Evolutionary conservation across 1,284 basidiomycete genomes (phyloP).

Genomic region (Irpex sp.): DNA sequence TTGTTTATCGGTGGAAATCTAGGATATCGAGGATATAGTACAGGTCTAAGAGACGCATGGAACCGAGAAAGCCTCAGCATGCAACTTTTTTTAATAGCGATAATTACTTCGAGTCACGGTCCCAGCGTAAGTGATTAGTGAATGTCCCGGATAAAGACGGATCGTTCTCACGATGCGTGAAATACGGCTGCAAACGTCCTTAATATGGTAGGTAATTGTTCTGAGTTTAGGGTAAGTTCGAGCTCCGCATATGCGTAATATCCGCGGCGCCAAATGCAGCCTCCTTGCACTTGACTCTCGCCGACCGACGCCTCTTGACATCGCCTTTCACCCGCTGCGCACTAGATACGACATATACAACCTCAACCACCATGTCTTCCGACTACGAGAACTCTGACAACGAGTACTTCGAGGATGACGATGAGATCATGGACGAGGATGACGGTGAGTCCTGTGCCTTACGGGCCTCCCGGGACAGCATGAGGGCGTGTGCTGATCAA

Average conservation of each 20-base stretch:
- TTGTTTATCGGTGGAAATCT: constrained; percentile 8
- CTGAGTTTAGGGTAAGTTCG: neutral
- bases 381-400: constrained; percentile 72
- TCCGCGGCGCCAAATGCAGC: neutral
- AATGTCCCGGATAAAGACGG: neutral
- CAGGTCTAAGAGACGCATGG: constrained; percentile 15
- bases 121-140: neutral
- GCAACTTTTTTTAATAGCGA: constrained; percentile 19
- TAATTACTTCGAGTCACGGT: constrained; percentile 7
- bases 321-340: constrained; percentile 3
- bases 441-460: constrained; percentile 34
- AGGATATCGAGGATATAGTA: constrained; percentile 15
- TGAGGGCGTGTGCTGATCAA: constrained; percentile 17
- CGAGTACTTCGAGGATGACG: constrained; percentile 63
- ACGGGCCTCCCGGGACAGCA: constrained; percentile 5
- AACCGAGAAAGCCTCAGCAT: constrained; percentile 28
- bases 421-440: constrained; percentile 62
- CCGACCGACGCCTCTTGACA: neutral
- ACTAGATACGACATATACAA: neutral
- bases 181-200: neutral
- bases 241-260: neutral
- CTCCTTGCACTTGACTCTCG: constrained; percentile 8
- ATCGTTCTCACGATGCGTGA: neutral
- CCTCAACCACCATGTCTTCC: constrained; percentile 50
- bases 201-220: neutral